A percentile compares a stretch with the other conserved stretches of the same genome.
phyloP scores from a whole-genome alignment of 2,329 filamentous ascomycete genomes.

The Colletotrichum horii region DNA sequence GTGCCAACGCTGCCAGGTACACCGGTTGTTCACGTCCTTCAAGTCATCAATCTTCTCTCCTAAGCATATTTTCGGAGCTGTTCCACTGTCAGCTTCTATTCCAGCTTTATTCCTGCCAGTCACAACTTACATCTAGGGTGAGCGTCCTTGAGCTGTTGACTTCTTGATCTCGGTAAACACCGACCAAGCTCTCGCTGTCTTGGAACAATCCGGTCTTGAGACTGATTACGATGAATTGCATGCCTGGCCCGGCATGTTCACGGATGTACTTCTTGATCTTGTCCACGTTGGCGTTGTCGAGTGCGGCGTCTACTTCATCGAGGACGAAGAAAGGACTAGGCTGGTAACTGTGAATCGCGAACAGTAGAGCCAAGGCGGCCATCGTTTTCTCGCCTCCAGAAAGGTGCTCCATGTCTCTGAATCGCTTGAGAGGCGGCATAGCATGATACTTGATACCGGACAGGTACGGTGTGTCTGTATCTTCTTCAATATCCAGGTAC shows the following conservation, averaged over 20 bases:
- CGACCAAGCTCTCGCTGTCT: constrained; percentile 92
- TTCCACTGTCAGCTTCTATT: background rate
- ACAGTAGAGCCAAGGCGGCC: constrained; percentile 93
- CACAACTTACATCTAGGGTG: constrained; percentile 86
- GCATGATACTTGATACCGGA: constrained; percentile 98
- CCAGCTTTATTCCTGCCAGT: background rate
- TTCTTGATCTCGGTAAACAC: constrained; percentile 93
- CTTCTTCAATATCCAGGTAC: constrained; percentile 91
- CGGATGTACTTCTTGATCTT: constrained; percentile 96
- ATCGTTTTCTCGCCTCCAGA: constrained; percentile 99
- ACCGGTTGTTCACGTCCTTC: background rate
- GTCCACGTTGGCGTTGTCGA: constrained; percentile 97
- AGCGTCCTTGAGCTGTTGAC: constrained; percentile 91
- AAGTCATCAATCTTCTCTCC: background rate
- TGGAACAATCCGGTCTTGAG: constrained; percentile 96
- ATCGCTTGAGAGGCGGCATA: constrained; percentile 97
- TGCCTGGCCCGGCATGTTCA: constrained; percentile 91
- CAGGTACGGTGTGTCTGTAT: constrained; percentile 94
- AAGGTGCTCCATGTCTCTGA: constrained; percentile 98
- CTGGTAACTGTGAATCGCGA: constrained; percentile 96
- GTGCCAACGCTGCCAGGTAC: too few species aligned
- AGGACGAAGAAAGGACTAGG: constrained; percentile 97
- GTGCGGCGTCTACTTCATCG: constrained; percentile 95
- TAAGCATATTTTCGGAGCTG: constrained; percentile 19
- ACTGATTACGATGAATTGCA: constrained; percentile 99